Evolutionary conservation across 441 rosid species (phyloP).

Genomic region (Erodium chrysanthum): DNA sequence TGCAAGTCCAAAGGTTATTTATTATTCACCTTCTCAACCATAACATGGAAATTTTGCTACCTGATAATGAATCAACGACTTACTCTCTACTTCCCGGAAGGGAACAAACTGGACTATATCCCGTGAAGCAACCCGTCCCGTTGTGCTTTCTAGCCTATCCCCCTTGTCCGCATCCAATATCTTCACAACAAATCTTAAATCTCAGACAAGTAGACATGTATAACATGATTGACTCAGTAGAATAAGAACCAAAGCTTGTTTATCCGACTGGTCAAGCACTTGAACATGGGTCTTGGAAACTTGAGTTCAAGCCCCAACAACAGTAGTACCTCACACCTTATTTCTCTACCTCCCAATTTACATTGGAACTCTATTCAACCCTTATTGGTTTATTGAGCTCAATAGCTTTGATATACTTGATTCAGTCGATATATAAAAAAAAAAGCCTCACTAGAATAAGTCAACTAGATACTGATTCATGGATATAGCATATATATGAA

Average conservation of each 20-base stretch:
- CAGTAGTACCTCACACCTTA: too few species aligned
- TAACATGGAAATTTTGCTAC: background rate
- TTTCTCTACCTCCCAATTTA: too few species aligned
- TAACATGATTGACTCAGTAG: background rate
- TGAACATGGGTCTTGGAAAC: too few species aligned
- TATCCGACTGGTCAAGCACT: too few species aligned
- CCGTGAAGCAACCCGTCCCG: conserved; percentile 76
- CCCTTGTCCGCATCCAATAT: conserved; percentile 81
- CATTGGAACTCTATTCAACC: too few species aligned
- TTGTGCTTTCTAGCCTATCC: conserved; percentile 71
- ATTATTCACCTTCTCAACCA: background rate
- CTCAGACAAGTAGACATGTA: background rate
- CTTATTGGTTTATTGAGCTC: too few species aligned
- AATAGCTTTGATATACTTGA: too few species aligned
- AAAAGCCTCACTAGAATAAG: too few species aligned
- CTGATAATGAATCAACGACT: background rate
- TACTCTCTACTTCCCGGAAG: conserved; percentile 40
- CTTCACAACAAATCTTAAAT: conserved; percentile 24
- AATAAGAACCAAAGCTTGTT: too few species aligned
- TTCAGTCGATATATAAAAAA: too few species aligned
- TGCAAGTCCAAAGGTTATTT: conserved; percentile 24
- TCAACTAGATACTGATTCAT: background rate
- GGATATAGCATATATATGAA: background rate
- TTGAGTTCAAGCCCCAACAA: too few species aligned
- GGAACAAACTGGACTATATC: conserved; percentile 91